These are phyloP conservation scores for Aspergillus sp. DNA, from an alignment of 2,329 filamentous ascomycete genomes.

Conservation along the genomic window DNA sequence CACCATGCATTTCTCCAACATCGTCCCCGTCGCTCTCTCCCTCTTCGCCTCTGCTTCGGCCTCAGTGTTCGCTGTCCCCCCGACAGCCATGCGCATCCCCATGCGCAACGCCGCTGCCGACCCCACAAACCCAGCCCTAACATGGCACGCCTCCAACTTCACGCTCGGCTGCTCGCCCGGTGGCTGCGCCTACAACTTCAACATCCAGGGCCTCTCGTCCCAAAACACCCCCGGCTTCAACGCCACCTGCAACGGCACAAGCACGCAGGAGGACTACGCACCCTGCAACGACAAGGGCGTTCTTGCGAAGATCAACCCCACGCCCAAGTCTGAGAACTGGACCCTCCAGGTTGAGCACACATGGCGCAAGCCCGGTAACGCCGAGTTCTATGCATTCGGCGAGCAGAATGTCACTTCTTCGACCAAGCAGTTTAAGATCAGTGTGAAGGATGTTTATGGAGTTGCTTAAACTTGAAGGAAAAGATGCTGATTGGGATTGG, in stretches of 20 bases:
- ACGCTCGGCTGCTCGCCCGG: slow-evolving; percentile 32
- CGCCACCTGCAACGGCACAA: slow-evolving; percentile 33
- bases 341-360: slow-evolving; percentile 28
- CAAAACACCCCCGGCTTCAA: slow-evolving; percentile 35
- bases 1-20: slow-evolving; percentile 29
- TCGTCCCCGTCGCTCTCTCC: slow-evolving; percentile 20
- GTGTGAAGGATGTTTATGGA: slow-evolving; percentile 25
- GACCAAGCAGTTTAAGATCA: slow-evolving; percentile 21
- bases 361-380: slow-evolving; percentile 22
- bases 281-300: slow-evolving; percentile 25
- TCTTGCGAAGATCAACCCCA: slow-evolving; percentile 22
- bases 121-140: slow-evolving; percentile 18
- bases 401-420: slow-evolving; percentile 24
- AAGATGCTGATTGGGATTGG: neutral
- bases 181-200: slow-evolving; percentile 35
- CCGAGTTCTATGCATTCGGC: slow-evolving; percentile 22
- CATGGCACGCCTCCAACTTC: slow-evolving; percentile 35
- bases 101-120: neutral
- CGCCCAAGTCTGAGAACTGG: slow-evolving; percentile 22
- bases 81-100: neutral
- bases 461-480: slow-evolving; percentile 21
- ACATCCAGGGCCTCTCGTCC: slow-evolving; percentile 27
- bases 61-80: slow-evolving; percentile 6
- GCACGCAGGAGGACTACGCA: slow-evolving; percentile 19
- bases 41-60: slow-evolving; percentile 6